Evolutionary conservation across 208 protist species (phyloP).

Genomic region (Wallacemonas sp.): DNA sequence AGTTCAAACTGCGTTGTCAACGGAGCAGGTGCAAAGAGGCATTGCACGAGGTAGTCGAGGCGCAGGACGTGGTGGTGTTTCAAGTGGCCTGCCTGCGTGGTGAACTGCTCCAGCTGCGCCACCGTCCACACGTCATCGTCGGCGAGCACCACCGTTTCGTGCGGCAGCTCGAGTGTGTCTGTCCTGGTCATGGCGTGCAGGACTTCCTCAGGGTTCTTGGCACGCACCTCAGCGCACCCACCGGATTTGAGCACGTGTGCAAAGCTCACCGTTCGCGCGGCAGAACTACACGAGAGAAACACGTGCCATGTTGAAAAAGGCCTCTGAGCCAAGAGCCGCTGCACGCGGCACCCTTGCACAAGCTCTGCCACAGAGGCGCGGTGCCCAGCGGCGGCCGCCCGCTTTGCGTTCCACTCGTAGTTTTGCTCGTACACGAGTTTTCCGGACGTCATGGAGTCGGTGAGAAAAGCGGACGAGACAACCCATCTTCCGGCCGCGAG

Average conservation of each 20-base stretch:
- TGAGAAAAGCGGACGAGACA: constrained; percentile 56
- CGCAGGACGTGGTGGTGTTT: constrained; percentile 32
- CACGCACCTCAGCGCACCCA: constrained; percentile 34
- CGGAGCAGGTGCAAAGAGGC: constrained; percentile 42
- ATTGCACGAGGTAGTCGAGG: constrained; percentile 73
- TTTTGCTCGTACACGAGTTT: constrained; percentile 41
- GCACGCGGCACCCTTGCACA: constrained; percentile 44
- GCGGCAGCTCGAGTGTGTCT: constrained; percentile 2
- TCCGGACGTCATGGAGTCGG: constrained; percentile 27
- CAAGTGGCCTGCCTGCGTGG: background rate
- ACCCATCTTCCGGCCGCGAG: constrained; percentile 71
- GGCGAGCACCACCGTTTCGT: constrained; percentile 39
- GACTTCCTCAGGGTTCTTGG: constrained; percentile 24
- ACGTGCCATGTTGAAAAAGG: constrained; percentile 56
- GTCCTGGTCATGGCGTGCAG: constrained; percentile 8
- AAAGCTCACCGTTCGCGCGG: constrained; percentile 40
- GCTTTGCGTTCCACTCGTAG: constrained; percentile 57
- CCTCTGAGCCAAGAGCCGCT: constrained; percentile 28
- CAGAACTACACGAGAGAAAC: constrained; percentile 46
- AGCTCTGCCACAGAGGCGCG: constrained; percentile 37
- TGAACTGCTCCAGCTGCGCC: constrained; percentile 39
- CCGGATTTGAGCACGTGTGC: constrained; percentile 52
- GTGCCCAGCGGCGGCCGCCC: constrained; percentile 22
- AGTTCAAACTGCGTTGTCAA: constrained; percentile 29
- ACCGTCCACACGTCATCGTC: constrained; percentile 56